Evolutionary conservation across 2,329 filamentous ascomycete genomes (phyloP).

Genomic region (Plenodomus tracheiphilus): DNA sequence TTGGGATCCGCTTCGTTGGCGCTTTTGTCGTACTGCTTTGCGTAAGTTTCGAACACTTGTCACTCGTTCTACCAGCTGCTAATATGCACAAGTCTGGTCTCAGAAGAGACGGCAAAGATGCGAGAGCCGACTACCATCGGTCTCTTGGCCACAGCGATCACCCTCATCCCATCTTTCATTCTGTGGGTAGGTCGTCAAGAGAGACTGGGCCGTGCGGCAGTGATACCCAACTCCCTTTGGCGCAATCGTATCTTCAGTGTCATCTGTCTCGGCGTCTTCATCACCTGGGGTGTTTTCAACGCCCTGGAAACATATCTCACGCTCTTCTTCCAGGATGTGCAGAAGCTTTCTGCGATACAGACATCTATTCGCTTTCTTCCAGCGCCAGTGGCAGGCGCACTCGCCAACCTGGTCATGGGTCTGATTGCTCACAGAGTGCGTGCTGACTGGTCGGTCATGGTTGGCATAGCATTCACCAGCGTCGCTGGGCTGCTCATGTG

Average conservation of each 20-base stretch:
- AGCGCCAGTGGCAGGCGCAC: conserved; percentile 43
- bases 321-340: conserved; percentile 51
- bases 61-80: conserved; percentile 1
- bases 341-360: conserved; percentile 38
- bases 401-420: conserved; percentile 52
- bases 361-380: conserved; percentile 51
- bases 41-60: conserved; percentile 41
- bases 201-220: conserved; percentile 51
- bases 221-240: conserved; percentile 68
- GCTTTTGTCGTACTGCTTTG: conserved; percentile 58
- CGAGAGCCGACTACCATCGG: conserved; percentile 50
- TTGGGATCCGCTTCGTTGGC: conserved; percentile 54
- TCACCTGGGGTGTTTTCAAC: conserved; percentile 45
- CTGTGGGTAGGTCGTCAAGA: conserved; percentile 59
- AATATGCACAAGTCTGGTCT: conserved; percentile 33
- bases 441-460: conserved; percentile 49
- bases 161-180: conserved; percentile 55
- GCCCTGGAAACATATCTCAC: conserved; percentile 46
- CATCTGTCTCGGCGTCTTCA: conserved; percentile 54
- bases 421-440: conserved; percentile 51
- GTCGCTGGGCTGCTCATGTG: conserved; percentile 52
- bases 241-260: conserved; percentile 59
- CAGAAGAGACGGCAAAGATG: conserved; percentile 48
- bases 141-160: conserved; percentile 50
- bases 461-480: conserved; percentile 28